Percentiles rank a stretch among this genome's conserved stretches.
Evolutionary conservation across 2,329 filamentous ascomycete species (phyloP).

Genomic region (Apiospora malaysiana): DNA sequence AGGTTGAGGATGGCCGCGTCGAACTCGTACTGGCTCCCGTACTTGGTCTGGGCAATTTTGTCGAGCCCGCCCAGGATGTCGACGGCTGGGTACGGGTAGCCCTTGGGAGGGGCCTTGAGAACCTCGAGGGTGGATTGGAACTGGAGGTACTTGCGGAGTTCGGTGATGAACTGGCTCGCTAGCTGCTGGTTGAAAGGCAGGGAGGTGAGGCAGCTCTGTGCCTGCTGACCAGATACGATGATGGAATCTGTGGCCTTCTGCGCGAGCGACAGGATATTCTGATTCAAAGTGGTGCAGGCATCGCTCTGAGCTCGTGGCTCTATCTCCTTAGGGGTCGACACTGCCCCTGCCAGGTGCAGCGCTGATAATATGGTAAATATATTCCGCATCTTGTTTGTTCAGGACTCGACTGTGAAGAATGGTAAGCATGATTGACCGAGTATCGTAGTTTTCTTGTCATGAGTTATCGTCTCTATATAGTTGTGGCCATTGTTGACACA

Average conservation of each 20-base stretch:
- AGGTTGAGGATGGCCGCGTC: not conserved
- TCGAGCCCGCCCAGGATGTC: not conserved
- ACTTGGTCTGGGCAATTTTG: not conserved
- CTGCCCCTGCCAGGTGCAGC: not conserved
- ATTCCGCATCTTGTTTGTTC: not conserved
- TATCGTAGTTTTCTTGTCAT: not conserved
- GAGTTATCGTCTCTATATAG: not conserved
- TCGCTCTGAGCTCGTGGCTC: not conserved
- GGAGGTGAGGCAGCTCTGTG: not conserved
- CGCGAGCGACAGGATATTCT: not conserved
- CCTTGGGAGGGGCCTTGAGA: not conserved
- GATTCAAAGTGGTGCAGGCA: not conserved
- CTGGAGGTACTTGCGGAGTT: not conserved
- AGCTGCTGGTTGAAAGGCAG: not conserved
- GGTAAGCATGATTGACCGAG: no score
- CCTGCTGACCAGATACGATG: not conserved
- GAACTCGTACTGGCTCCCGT: not conserved
- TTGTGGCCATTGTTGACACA: not conserved
- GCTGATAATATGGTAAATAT: not conserved
- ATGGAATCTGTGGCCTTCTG: not conserved
- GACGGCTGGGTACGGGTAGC: not conserved
- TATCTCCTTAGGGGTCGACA: not conserved
- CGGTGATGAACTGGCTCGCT: not conserved
- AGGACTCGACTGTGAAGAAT: not conserved
- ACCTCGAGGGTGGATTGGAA: not conserved